Evolutionary conservation across 2,329 filamentous ascomycete species (phyloP).

Genomic region (Blumeria hordei): DNA sequence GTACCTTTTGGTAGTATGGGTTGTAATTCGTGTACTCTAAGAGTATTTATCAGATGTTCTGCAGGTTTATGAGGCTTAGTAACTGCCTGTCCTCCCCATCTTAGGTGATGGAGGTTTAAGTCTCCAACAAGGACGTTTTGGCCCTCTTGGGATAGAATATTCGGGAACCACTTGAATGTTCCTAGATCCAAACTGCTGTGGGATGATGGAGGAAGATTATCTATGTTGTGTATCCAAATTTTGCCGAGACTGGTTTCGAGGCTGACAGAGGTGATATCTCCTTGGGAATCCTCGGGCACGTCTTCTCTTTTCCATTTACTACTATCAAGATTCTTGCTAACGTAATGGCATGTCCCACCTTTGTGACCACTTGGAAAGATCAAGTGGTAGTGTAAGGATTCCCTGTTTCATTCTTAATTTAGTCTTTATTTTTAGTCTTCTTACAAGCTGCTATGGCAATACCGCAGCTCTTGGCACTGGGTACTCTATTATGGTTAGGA

Average conservation of each 20-base stretch:
- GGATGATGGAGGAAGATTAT: neutral
- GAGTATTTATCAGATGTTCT: neutral
- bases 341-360: neutral
- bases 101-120: neutral
- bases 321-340: neutral
- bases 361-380: neutral
- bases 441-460: no score
- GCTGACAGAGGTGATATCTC: neutral
- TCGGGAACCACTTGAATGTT: neutral
- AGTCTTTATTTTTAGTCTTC: no score
- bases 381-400: no score
- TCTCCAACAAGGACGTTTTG: neutral
- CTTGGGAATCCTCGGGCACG: neutral
- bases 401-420: no score
- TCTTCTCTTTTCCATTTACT: neutral
- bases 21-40: neutral
- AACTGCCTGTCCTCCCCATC: neutral
- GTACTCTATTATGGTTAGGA: no score
- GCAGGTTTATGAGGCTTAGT: neutral
- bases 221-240: neutral
- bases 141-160: neutral
- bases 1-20: neutral
- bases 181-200: neutral
- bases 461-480: no score
- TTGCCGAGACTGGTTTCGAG: neutral